Base-by-base conservation (phyloP, 1,139 yeast genomes). In the Diutina neorugosa region DNA sequence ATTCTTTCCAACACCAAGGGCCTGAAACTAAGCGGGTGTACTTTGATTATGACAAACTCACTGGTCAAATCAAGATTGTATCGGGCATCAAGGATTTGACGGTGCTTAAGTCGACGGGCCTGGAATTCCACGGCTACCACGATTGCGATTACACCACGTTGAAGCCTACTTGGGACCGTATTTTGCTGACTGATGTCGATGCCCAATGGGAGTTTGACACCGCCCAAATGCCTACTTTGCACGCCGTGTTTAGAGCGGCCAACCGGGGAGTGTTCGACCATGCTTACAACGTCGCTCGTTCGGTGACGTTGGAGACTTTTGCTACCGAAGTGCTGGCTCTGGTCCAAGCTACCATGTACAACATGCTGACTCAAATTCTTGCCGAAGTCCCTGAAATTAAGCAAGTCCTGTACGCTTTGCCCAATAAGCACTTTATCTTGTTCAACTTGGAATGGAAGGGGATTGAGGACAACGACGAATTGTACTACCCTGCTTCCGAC, bases 301-400 rank as follows among this genome's bases (percentile, higher is more conserved):
- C 73, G 53, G 76, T 80, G 60, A 89, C 96, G 2, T 76, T 90
- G 62, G 86, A 82, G 55, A 76, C 78, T 56, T 90, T 90, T 69
- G 96, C 96, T 23, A 68, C 76, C 53, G 96, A 90, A 68, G 82
- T 87, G 69, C 87, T 96, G 9, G 81, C 96, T 19, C 85, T 95
- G 19, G 97, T 90, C 52, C 97, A 90, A 73, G 96, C 96, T 48
- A 90, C 96, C 57, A 89, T 89, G 96, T 90, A 81, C 76, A 87
- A 89, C 75, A 90, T 90, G 93, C 77, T 88, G 44, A 76, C 80
- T 57, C 81, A 81, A 59, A 88, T 90, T 59, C 77, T 90, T 64
- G 74, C 71, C 53, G 65, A 63, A 52, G 84, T 80, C 55, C 74
- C 82, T 5, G 75, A 74, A 57, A 74, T 90, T 54, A 78, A 73